phyloP scores from a whole-genome alignment of 2,329 filamentous ascomycete genomes.

The Gremmenia infestans region DNA sequence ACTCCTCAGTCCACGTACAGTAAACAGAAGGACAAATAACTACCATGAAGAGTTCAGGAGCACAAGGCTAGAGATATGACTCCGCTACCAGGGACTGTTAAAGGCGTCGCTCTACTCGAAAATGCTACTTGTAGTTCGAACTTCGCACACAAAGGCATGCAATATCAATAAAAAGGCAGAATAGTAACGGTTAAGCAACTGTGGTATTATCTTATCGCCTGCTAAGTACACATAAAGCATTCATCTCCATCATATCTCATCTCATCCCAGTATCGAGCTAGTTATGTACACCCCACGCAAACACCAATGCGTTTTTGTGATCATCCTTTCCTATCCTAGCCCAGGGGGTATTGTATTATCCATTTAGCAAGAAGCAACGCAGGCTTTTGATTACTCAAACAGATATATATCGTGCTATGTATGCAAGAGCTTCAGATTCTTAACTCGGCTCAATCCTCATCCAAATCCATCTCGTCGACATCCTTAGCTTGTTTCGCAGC shows the following conservation, averaged over 20 bases:
- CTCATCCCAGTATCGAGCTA: not conserved
- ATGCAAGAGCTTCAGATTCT: not conserved
- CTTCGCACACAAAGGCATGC: too few relatives aligned
- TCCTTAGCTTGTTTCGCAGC: slow-evolving; percentile 11
- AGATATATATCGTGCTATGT: not conserved
- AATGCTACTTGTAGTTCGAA: too few relatives aligned
- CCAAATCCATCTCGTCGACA: slow-evolving; percentile 13
- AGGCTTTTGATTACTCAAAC: not conserved
- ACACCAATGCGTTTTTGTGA: not conserved
- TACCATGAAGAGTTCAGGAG: too few relatives aligned
- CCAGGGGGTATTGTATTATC: not conserved
- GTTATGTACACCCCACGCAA: not conserved
- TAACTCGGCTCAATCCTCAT: not conserved
- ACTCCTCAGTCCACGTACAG: too few relatives aligned
- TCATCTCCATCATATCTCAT: not conserved
- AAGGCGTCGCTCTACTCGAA: too few relatives aligned
- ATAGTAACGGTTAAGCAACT: not conserved
- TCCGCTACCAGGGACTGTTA: too few relatives aligned
- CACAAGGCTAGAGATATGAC: too few relatives aligned
- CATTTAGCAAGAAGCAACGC: not conserved
- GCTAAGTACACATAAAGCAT: not conserved
- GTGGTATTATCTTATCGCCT: not conserved
- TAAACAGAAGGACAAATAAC: too few relatives aligned
- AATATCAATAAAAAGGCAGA: too few relatives aligned
- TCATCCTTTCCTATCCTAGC: not conserved